A percentile compares a stretch with the other conserved stretches of the same genome.
Evolutionary conservation across 2,329 filamentous ascomycete genomes (phyloP).

Genomic region (Pseudofabraea citricarpa): DNA sequence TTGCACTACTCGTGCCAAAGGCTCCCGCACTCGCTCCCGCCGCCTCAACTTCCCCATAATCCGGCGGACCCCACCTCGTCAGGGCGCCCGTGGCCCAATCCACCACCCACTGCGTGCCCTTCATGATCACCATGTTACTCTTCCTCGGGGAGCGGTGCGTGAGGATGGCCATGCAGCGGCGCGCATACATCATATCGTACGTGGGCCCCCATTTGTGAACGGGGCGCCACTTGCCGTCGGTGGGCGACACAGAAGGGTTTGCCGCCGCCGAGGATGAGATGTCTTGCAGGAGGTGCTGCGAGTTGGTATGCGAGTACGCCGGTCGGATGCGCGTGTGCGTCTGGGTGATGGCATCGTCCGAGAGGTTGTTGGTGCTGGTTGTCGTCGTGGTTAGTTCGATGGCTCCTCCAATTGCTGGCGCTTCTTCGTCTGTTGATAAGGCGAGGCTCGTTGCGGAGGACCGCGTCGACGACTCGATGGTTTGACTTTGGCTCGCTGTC

Average conservation of each 20-base stretch:
- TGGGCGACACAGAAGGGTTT: slow-evolving; percentile 19
- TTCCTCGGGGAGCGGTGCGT: slow-evolving; percentile 53
- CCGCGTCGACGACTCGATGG: background rate
- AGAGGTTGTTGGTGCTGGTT: background rate
- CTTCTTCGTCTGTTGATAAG: background rate
- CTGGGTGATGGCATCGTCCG: background rate
- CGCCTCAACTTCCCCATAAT: slow-evolving; percentile 43
- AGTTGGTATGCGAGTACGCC: background rate
- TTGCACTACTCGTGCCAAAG: background rate
- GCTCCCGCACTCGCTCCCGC: background rate
- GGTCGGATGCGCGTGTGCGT: background rate
- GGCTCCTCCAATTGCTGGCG: background rate
- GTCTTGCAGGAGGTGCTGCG: slow-evolving; percentile 5
- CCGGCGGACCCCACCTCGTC: slow-evolving; percentile 47
- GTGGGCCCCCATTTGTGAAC: slow-evolving; percentile 48
- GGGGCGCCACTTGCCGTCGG: slow-evolving; percentile 49
- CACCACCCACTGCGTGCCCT: slow-evolving; percentile 54
- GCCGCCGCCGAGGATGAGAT: slow-evolving; percentile 4
- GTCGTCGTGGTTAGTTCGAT: too few species aligned
- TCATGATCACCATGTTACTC: slow-evolving; percentile 51
- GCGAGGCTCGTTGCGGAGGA: background rate
- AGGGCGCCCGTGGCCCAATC: slow-evolving; percentile 55
- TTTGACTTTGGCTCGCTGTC: background rate
- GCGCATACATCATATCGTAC: slow-evolving; percentile 56
- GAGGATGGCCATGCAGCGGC: slow-evolving; percentile 54